Evolutionary conservation across 23 red algal species (phyloP).

Genomic region (Gracilaria domingensis): DNA sequence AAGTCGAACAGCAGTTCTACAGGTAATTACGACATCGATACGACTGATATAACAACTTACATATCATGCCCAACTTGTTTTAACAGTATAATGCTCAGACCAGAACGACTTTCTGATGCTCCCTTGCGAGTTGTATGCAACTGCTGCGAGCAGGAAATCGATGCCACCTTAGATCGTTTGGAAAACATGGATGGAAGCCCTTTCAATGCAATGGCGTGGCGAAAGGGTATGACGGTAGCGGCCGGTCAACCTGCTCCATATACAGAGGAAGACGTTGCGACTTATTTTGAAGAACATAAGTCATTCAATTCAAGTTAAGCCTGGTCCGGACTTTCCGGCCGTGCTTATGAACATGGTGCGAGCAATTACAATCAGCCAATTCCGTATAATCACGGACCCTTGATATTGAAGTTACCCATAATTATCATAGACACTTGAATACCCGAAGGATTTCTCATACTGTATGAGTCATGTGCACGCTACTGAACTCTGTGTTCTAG

Average conservation of each 20-base stretch:
- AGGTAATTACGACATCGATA: constrained; percentile 58
- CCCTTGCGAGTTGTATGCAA: constrained; percentile 57
- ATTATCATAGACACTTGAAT: not conserved
- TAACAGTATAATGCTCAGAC: constrained; percentile 74
- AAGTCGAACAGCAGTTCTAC: constrained; percentile 7
- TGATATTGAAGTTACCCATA: no score
- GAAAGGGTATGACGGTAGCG: constrained; percentile 24
- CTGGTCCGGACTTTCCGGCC: no score
- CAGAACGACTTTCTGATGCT: constrained; percentile 37
- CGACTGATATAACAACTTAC: constrained; percentile 76
- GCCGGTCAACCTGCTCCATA: constrained; percentile 34
- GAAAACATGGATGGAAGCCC: constrained; percentile 72
- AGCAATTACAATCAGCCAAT: not conserved
- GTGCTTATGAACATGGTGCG: no score
- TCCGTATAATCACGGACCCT: not conserved
- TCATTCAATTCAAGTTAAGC: not conserved
- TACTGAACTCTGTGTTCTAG: not conserved
- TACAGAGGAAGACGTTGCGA: constrained; percentile 1
- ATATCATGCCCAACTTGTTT: constrained; percentile 66
- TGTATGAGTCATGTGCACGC: not conserved
- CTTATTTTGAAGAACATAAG: not conserved
- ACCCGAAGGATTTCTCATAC: not conserved
- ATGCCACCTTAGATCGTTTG: constrained; percentile 45
- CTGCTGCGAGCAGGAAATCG: constrained; percentile 41
- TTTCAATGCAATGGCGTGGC: constrained; percentile 65